Conservation (phyloP, 1,284 basidiomycete species). For the Cutaneotrichosporon cutaneum region DNA sequence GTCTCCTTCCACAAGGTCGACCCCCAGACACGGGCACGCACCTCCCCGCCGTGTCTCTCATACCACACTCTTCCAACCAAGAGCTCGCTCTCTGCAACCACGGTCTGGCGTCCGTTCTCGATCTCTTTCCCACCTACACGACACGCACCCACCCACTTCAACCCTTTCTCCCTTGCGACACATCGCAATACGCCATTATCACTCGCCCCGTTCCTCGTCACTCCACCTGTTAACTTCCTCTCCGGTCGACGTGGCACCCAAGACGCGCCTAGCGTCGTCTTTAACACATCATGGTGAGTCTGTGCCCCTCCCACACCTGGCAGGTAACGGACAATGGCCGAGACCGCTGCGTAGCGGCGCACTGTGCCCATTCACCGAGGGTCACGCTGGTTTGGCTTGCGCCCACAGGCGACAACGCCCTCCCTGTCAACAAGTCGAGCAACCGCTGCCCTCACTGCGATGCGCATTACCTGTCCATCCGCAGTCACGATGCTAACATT, state of each 20-base stretch:
- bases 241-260: not conserved
- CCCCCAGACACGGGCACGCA: not conserved
- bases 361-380: not conserved
- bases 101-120: not conserved
- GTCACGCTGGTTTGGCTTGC: not conserved
- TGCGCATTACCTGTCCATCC: not conserved
- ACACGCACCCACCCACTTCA: not conserved
- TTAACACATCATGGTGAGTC: conserved; percentile 2
- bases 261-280: not conserved
- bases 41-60: not conserved
- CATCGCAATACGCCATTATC: not conserved
- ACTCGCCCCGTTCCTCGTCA: not conserved
- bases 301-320: not conserved
- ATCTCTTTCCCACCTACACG: not conserved
- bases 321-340: not conserved
- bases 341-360: not conserved
- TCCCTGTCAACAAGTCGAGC: not conserved
- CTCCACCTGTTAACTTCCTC: not conserved
- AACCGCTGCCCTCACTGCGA: not conserved
- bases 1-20: not conserved
- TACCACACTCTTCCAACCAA: not conserved
- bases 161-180: not conserved
- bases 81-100: not conserved
- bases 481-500: conserved; percentile 7
- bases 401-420: not conserved